These are phyloP conservation scores for Taiozyma sp. DNA, from an alignment of 1,139 yeast genomes.

Conservation along the genomic window DNA sequence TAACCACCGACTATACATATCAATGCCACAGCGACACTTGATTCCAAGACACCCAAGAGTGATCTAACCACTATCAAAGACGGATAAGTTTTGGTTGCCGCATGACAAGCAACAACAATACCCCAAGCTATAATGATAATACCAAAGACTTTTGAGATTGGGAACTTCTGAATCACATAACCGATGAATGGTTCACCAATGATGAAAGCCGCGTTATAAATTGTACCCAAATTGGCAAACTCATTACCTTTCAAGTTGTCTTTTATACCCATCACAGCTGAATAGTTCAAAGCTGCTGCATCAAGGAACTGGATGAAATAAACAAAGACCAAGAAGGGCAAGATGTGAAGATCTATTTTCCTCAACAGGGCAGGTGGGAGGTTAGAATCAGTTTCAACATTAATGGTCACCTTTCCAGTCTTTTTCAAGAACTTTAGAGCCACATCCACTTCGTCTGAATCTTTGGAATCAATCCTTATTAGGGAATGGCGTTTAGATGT, in stretches of 20 bases:
- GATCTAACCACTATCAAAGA: slow-evolving; percentile 40
- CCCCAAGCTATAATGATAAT: slow-evolving; percentile 45
- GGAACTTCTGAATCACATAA: slow-evolving; percentile 39
- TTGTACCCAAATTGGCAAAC: slow-evolving; percentile 18
- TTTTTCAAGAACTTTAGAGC: slow-evolving; percentile 2
- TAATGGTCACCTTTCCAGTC: not conserved
- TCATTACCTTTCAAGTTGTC: slow-evolving; percentile 27
- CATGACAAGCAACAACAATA: slow-evolving; percentile 36
- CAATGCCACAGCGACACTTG: slow-evolving; percentile 46
- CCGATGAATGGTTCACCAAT: slow-evolving; percentile 19
- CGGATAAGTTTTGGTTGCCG: slow-evolving; percentile 32
- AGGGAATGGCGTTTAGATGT: not conserved
- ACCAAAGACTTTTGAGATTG: slow-evolving; percentile 36
- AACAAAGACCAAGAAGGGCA: slow-evolving; percentile 33
- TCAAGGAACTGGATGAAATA: slow-evolving; percentile 43
- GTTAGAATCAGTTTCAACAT: not conserved
- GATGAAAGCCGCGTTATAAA: slow-evolving; percentile 18
- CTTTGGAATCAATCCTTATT: not conserved
- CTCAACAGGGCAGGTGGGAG: slow-evolving; percentile 5
- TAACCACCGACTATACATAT: slow-evolving; percentile 50
- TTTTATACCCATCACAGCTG: slow-evolving; percentile 49
- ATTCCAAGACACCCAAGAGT: slow-evolving; percentile 43
- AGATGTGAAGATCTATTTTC: slow-evolving; percentile 11
- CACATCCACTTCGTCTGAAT: not conserved
- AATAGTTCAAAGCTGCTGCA: slow-evolving; percentile 38